A percentile compares a stretch with the other conserved stretches of the same genome.
phyloP scores from a whole-genome alignment of 257 asterid species.

The Solanum corneliomulleri region DNA sequence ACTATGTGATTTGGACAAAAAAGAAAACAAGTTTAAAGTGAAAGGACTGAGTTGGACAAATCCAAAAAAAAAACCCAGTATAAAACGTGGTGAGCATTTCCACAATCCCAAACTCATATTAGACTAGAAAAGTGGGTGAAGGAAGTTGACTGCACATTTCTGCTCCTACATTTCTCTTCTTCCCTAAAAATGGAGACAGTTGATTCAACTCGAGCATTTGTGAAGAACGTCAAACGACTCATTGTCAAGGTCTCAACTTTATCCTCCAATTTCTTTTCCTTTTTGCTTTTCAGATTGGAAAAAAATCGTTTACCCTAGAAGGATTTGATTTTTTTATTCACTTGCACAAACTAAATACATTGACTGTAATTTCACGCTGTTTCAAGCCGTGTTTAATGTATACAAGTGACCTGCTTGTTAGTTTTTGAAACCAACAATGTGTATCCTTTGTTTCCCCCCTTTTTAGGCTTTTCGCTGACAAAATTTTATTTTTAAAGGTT shows the following conservation, averaged over 20 bases:
- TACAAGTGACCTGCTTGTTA: neutral
- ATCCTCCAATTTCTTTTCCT: neutral
- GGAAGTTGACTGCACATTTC: neutral
- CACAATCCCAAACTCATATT: neutral
- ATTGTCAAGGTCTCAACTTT: neutral
- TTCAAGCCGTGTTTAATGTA: neutral
- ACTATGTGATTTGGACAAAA: neutral
- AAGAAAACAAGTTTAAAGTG: neutral
- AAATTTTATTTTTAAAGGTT: conserved; percentile 31
- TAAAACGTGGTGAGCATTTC: neutral
- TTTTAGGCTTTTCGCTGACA: neutral
- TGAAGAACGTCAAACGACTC: neutral
- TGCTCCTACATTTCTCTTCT: neutral
- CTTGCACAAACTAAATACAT: neutral
- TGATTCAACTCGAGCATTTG: neutral
- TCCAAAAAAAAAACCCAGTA: neutral
- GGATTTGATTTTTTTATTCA: neutral
- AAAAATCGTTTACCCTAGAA: neutral
- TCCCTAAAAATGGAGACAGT: neutral
- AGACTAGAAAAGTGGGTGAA: neutral
- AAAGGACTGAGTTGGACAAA: neutral
- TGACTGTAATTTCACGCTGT: neutral
- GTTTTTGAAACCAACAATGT: neutral
- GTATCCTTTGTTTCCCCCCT: neutral
- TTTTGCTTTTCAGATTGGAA: neutral